A percentile compares a stretch with the other conserved stretches of the same genome.
Evolutionary conservation across 345 rosid species (phyloP).

Genomic region (Lumnitzera littorea): DNA sequence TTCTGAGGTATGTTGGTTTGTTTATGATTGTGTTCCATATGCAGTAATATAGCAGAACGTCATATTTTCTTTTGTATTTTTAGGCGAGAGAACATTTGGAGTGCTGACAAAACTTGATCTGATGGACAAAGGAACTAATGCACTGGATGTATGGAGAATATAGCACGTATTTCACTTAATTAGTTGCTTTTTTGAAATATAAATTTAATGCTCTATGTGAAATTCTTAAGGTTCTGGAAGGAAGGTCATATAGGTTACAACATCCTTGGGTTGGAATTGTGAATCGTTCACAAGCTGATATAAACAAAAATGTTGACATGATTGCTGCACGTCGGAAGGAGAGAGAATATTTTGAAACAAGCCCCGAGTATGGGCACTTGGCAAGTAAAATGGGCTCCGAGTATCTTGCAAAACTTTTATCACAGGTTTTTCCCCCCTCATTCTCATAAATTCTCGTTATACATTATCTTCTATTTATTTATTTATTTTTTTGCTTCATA

Average conservation of each 20-base stretch:
- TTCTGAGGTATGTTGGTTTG: conserved; percentile 6
- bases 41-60: background rate
- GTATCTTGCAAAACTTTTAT: conserved; percentile 89
- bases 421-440: conserved; percentile 43
- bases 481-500: too few species aligned
- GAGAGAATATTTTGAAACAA: conserved; percentile 90
- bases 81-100: conserved; percentile 98
- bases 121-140: conserved; percentile 99
- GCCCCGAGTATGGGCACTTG: conserved; percentile 96
- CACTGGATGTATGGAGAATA: conserved; percentile 54
- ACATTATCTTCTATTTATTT: background rate
- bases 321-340: conserved; percentile 85
- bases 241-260: conserved; percentile 86
- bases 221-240: conserved; percentile 80
- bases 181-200: background rate
- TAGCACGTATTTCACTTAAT: conserved; percentile 5
- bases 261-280: conserved; percentile 99
- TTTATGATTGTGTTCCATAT: background rate
- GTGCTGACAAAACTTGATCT: conserved; percentile 96
- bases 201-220: conserved; percentile 5
- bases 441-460: conserved; percentile 7
- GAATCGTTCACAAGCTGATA: conserved; percentile 99
- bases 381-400: conserved; percentile 96
- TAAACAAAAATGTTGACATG: conserved; percentile 96
- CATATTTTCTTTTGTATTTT: conserved; percentile 11